Conservation (phyloP, 2,329 filamentous ascomycete genomes). For the Ascochyta lentis region DNA sequence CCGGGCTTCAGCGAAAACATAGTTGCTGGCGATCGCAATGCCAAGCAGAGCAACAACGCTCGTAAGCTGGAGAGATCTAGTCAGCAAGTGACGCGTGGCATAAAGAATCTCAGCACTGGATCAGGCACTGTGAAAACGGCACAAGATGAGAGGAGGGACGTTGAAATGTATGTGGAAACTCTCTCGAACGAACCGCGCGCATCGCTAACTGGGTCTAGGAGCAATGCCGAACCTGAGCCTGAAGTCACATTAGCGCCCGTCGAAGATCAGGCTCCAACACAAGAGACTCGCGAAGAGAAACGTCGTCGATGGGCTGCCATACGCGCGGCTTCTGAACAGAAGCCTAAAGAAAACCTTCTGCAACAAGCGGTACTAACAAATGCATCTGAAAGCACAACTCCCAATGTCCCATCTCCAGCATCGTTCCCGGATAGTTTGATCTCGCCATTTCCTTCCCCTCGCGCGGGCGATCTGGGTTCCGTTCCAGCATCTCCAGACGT, state of each 20-base stretch:
- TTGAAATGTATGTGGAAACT: neutral
- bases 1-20: slow-evolving; percentile 25
- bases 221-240: slow-evolving; percentile 21
- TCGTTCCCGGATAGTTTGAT: slow-evolving; percentile 41
- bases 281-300: slow-evolving; percentile 45
- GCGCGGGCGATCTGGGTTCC: slow-evolving; percentile 46
- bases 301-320: slow-evolving; percentile 43
- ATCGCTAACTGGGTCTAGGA: slow-evolving; percentile 26
- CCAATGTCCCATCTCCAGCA: slow-evolving; percentile 54
- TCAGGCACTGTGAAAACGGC: neutral
- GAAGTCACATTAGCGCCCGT: slow-evolving; percentile 27
- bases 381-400: slow-evolving; percentile 64
- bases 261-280: slow-evolving; percentile 35
- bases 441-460: slow-evolving; percentile 47
- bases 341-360: slow-evolving; percentile 66
- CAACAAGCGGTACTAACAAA: slow-evolving; percentile 74
- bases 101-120: slow-evolving; percentile 12
- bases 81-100: slow-evolving; percentile 13
- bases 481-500: slow-evolving; percentile 49
- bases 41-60: slow-evolving; percentile 9
- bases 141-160: neutral
- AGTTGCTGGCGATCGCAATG: slow-evolving; percentile 13
- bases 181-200: neutral
- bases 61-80: slow-evolving; percentile 3
- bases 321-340: slow-evolving; percentile 48